Base-by-base conservation (phyloP, 176 grass and related monocot genomes). In the Carex kokanica region DNA sequence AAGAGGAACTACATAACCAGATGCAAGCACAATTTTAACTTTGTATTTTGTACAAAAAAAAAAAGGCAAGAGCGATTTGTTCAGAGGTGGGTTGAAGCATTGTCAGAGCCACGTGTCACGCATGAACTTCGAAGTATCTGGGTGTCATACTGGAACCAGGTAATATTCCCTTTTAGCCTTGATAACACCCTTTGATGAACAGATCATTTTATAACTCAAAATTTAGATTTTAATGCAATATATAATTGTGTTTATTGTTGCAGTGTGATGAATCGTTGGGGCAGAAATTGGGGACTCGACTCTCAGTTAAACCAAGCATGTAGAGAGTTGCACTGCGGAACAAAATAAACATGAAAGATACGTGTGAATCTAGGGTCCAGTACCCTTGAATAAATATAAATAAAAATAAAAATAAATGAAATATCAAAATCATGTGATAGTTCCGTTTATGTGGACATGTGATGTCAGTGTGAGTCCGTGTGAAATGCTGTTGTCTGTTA, bases 141-240 rank as follows among this genome's bases (percentile, higher is more conserved):
- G 94, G 78, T 97, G 54, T 86, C 82, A 27, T 94, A 97, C 62
- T 97, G 88, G 94, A 94, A 89, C 20, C 84, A 94, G 91, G 94
- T 97, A 59, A 64, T 17, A 49, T 62, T 20, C 83, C 54, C 40
- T 78, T 73, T 3, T 47, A 7, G 14, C 41, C 51, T 67, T 71
- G 11, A 60, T 59, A 15, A 78, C 16, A 67, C 23, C 2, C 51
- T 20, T 43, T 62, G 23, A 24, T 43, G 13, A 64, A 63, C 41
- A 41, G 4, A 81, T 63, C 5, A 40, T 80, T 66, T n/a, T 24
- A n/a, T 62, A 13, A 16, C 41, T 53, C 43, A 73, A 15, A 23
- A 18, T 16, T 61, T 32, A 78, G 56, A 81, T 62, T 45, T 32
- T 64, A 64, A 43, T 23, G 31, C 36, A 64, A 10, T 41, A 23